phyloP scores from a whole-genome alignment of 805 yeast species.

The Candida gorgasii region DNA sequence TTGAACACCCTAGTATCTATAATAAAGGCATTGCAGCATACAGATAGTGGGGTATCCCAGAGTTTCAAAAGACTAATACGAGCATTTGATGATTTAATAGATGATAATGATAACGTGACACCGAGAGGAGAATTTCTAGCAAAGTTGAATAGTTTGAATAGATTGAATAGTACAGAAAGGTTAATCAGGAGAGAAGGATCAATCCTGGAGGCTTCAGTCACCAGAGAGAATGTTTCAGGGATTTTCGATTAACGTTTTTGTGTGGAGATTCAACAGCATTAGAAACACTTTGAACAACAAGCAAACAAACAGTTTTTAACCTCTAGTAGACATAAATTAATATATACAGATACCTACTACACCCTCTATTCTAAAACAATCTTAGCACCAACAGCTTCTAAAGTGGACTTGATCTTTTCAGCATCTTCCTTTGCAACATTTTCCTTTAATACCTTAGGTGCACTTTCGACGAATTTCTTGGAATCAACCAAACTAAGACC shows the following conservation, averaged over 20 bases:
- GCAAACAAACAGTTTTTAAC: too few relatives aligned
- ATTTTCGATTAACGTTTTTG: constrained; percentile 4
- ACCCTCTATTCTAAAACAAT: constrained; percentile 69
- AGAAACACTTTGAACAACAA: neutral
- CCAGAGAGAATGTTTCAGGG: constrained; percentile 8
- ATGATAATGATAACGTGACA: constrained; percentile 1
- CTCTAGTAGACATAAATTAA: constrained; percentile 9
- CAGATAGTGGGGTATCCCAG: constrained; percentile 1
- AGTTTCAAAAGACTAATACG: constrained; percentile 3
- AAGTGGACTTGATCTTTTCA: constrained; percentile 87
- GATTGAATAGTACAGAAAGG: neutral
- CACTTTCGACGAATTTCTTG: constrained; percentile 95
- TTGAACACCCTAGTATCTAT: constrained; percentile 10
- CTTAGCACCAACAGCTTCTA: constrained; percentile 96
- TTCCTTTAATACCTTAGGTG: constrained; percentile 95
- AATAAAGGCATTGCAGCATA: constrained; percentile 5
- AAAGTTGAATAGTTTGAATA: constrained; percentile 1
- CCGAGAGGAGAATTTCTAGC: constrained; percentile 1
- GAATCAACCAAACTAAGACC: constrained; percentile 95
- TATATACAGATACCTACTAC: constrained; percentile 10
- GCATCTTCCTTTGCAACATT: constrained; percentile 97
- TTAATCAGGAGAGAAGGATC: neutral
- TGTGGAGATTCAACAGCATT: too few relatives aligned
- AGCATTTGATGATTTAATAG: constrained; percentile 7
- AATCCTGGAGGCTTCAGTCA: constrained; percentile 8